phyloP scores from a whole-genome alignment of 805 yeast species.

The Kuraishia borneana region DNA sequence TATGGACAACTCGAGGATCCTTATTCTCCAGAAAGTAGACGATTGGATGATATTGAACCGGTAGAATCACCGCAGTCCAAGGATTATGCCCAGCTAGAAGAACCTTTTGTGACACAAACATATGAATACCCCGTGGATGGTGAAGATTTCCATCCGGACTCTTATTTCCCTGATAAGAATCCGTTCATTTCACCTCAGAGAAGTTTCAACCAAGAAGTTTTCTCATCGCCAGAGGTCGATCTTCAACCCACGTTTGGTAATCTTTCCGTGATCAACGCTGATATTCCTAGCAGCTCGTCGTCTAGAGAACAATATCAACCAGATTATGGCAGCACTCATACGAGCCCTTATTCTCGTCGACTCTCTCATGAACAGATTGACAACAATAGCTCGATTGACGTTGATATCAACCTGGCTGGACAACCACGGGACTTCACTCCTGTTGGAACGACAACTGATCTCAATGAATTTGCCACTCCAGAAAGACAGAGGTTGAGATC shows the following conservation, averaged over 20 bases:
- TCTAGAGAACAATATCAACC: not conserved
- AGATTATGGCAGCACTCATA: not conserved
- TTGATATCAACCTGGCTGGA: conserved; percentile 1
- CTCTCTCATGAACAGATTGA: not conserved
- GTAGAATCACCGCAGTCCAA: too few species aligned
- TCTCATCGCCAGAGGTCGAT: not conserved
- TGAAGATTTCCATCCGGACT: too few species aligned
- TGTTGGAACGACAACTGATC: too few species aligned
- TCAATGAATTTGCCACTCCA: too few species aligned
- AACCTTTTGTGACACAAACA: too few species aligned
- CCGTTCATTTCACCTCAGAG: not conserved
- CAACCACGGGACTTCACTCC: too few species aligned
- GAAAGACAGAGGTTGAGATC: not conserved
- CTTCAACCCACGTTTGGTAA: conserved; percentile 1
- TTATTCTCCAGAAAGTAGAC: too few species aligned
- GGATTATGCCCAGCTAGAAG: too few species aligned
- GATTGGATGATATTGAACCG: too few species aligned
- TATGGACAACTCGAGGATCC: too few species aligned
- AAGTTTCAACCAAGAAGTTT: not conserved
- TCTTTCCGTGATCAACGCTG: conserved; percentile 1
- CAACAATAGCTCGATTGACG: conserved; percentile 2
- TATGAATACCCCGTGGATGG: too few species aligned
- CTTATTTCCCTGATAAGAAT: not conserved
- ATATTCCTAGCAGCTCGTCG: not conserved
- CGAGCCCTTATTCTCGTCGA: not conserved